These are phyloP conservation scores for Kalanchoe fedtschenkoi DNA, from an alignment of 164 flowering plant genomes.

Conservation along the genomic window DNA sequence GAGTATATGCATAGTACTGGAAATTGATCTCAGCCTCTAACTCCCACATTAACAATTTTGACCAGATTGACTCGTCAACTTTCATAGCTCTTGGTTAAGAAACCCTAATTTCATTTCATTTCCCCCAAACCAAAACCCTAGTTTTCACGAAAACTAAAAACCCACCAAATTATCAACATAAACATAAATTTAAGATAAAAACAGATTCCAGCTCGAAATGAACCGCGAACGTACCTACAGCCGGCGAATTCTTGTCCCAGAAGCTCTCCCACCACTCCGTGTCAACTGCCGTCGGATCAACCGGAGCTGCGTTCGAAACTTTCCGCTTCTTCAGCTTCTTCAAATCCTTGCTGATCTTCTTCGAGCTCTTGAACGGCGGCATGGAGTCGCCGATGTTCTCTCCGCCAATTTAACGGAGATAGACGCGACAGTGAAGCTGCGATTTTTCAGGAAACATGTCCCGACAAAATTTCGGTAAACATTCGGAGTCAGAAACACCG, in stretches of 20 bases:
- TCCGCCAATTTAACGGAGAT: slow-evolving; percentile 1
- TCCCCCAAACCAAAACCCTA: background rate
- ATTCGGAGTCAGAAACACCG: no score
- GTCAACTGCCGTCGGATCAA: slow-evolving; percentile 42
- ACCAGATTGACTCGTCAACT: background rate
- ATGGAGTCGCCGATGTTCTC: slow-evolving; percentile 15
- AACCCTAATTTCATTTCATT: background rate
- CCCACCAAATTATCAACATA: background rate
- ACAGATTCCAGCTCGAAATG: background rate
- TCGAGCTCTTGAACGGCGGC: slow-evolving; percentile 60
- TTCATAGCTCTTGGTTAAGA: background rate
- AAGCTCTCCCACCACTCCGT: slow-evolving; percentile 76
- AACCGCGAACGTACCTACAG: slow-evolving; percentile 20
- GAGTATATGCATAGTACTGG: background rate
- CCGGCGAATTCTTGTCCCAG: slow-evolving; percentile 57
- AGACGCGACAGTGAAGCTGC: background rate
- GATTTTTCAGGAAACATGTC: slow-evolving; percentile 1
- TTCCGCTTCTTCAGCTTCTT: slow-evolving; percentile 24
- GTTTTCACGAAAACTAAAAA: background rate
- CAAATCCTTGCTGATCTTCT: slow-evolving; percentile 38
- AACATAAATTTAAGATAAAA: background rate
- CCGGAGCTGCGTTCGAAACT: slow-evolving; percentile 18
- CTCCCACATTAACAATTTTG: background rate
- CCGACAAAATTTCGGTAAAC: no score
- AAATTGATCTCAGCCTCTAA: background rate